Evolutionary conservation across 306 rosid species (phyloP), one percentile per base, ranked within the genome.

Genomic region (Hippophae tibetana): DNA sequence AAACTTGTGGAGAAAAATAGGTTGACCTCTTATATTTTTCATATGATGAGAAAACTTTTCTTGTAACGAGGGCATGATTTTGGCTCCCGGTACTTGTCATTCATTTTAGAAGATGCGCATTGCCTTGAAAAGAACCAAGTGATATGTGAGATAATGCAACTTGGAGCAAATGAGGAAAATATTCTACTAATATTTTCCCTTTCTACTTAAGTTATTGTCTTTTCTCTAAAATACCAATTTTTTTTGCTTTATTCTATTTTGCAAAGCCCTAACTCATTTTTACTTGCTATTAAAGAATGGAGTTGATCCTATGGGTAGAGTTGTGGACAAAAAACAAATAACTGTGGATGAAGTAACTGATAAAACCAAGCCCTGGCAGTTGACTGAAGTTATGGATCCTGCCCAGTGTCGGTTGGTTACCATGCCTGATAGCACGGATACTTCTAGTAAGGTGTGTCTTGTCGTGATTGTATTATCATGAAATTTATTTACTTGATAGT

Each of bases 371-470:
- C 65, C 82, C 60, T 89, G 95, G 95, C 89, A 84, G 72, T 81
- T 80, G 76, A 71, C 88, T 67, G 95, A 86, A 79, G 80, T 89
- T 80, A 74, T 75, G 72, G 90, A 89, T 71, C 67, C 88, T 65
- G 82, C 13, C 70, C 86, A 82, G 58, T 89, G 86, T 69, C 94
- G 81, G 69, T 65, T 77, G 65, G 89, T 76, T 69, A 73, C 77
- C 79, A 65, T 89, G 88, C 95, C 97, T 49, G 94, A 84, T 78
- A 79, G 64, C 62, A 67, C 84, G 7, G 95, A 84, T 75, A 41
- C 86, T 60, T 76, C 87, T 62, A 55, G 77, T 88, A 89, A 86
- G 97, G 97, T 89, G 64, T 67, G 88, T 74, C 43, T 43, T 43
- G 46, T 63, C 3, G 10, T 49, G 13, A 31, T 31, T 51, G 47